Conservation (phyloP, 1,284 basidiomycete genomes). For the Fomitiporia mediterranea region DNA sequence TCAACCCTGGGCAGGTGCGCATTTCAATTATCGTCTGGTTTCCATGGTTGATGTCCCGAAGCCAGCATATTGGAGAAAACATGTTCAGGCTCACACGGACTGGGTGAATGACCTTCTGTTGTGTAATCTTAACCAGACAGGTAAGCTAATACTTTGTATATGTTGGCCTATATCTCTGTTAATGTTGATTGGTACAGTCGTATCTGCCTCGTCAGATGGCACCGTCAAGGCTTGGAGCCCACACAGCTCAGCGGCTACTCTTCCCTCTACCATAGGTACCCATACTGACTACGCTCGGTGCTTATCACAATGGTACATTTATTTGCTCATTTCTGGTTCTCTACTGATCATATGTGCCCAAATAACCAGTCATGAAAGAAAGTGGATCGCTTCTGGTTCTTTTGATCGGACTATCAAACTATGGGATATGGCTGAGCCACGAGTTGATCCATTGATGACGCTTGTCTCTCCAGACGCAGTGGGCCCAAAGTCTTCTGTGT, state of each 20-base stretch:
- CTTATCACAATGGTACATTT: slow-evolving; percentile 61
- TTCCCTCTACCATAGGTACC: slow-evolving; percentile 73
- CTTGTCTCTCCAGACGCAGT: slow-evolving; percentile 56
- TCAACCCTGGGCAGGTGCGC: slow-evolving; percentile 47
- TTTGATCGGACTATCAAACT: slow-evolving; percentile 92
- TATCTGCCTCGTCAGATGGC: slow-evolving; percentile 95
- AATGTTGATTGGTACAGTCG: slow-evolving; percentile 42
- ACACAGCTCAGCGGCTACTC: slow-evolving; percentile 51
- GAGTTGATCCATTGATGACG: slow-evolving; percentile 48
- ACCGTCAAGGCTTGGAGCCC: slow-evolving; percentile 94
- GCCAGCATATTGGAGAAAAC: slow-evolving; percentile 71
- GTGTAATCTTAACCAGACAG: slow-evolving; percentile 89
- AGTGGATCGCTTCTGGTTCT: slow-evolving; percentile 90
- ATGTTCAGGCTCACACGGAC: slow-evolving; percentile 83
- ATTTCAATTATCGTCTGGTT: neutral
- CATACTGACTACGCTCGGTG: slow-evolving; percentile 93
- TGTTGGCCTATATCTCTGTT: slow-evolving; percentile 9
- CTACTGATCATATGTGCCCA: slow-evolving; percentile 4
- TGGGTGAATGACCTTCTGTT: slow-evolving; percentile 97
- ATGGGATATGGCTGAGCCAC: slow-evolving; percentile 74
- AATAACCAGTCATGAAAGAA: slow-evolving; percentile 58
- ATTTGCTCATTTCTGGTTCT: slow-evolving; percentile 21
- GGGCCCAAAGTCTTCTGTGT: slow-evolving; percentile 72
- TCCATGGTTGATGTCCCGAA: slow-evolving; percentile 25
- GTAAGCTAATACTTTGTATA: too few relatives aligned